Conservation (phyloP, 2,329 filamentous ascomycete species). For the Graphilbum fragrans region DNA sequence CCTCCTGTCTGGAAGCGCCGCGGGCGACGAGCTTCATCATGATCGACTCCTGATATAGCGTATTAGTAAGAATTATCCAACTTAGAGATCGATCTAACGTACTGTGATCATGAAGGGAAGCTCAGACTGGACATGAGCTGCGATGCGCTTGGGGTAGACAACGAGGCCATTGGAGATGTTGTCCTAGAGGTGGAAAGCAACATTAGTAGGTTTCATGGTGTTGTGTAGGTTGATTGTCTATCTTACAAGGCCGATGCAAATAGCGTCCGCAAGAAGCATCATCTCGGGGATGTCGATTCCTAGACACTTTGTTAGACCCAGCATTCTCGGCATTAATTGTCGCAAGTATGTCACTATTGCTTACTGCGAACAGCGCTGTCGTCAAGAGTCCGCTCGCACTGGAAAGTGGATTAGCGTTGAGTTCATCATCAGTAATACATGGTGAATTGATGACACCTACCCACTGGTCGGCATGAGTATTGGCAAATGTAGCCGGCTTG, state of each 20-base stretch:
- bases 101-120: slow-evolving; percentile 51
- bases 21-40: slow-evolving; percentile 68
- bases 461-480: no score
- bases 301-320: neutral
- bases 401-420: neutral
- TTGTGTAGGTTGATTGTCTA: neutral
- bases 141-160: slow-evolving; percentile 68
- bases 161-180: slow-evolving; percentile 55
- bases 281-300: slow-evolving; percentile 25
- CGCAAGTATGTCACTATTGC: neutral
- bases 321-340: no score
- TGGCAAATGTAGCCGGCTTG: no score
- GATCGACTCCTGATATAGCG: slow-evolving; percentile 24
- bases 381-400: neutral
- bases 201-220: neutral
- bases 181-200: slow-evolving; percentile 32
- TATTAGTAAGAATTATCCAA: no score
- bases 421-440: no score
- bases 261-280: slow-evolving; percentile 56
- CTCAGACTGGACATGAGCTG: slow-evolving; percentile 55
- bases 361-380: neutral
- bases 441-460: no score
- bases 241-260: slow-evolving; percentile 31
- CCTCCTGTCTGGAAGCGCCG: slow-evolving; percentile 64
- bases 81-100: slow-evolving; percentile 11